Percentiles rank a stretch among this genome's conserved stretches.
Evolutionary conservation across 306 rosid species (phyloP).

Genomic region (Notholithocarpus densiflorus): DNA sequence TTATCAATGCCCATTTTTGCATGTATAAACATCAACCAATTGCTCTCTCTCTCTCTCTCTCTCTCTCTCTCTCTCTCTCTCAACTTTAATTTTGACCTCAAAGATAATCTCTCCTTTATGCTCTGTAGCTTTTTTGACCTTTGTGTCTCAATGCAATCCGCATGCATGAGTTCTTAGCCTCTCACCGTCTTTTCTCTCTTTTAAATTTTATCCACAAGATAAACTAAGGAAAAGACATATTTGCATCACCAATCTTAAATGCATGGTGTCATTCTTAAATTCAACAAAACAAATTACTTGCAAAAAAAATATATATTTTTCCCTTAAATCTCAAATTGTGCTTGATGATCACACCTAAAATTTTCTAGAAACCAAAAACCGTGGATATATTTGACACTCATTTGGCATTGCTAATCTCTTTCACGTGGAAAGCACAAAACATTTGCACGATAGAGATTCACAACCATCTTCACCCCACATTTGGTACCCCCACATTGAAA

Average conservation of each 20-base stretch:
- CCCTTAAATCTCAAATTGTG: not conserved
- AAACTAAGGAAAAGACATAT: slow-evolving; percentile 18
- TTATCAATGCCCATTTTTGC: slow-evolving; percentile 27
- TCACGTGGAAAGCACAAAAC: no score
- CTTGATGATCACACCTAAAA: no score
- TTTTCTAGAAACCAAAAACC: no score
- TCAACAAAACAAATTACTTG: not conserved
- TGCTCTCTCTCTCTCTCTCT: slow-evolving; percentile 6
- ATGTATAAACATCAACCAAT: slow-evolving; percentile 28
- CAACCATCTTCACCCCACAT: no score
- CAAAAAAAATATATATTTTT: not conserved
- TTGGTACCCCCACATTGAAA: no score
- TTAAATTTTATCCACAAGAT: slow-evolving; percentile 22
- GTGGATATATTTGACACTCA: no score
- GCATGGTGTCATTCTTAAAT: slow-evolving; percentile 14
- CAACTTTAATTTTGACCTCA: slow-evolving; percentile 32
- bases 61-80: slow-evolving; percentile 5
- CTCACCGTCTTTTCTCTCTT: slow-evolving; percentile 17
- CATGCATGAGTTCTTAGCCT: slow-evolving; percentile 35
- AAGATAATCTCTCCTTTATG: slow-evolving; percentile 18
- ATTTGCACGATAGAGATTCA: no score
- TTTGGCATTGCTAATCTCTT: no score
- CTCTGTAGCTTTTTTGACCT: slow-evolving; percentile 30
- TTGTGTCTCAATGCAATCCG: slow-evolving; percentile 16
- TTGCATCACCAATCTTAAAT: slow-evolving; percentile 19